Evolutionary conservation across 106 monocot species (phyloP).

Genomic region (Cymbidium sinense): DNA sequence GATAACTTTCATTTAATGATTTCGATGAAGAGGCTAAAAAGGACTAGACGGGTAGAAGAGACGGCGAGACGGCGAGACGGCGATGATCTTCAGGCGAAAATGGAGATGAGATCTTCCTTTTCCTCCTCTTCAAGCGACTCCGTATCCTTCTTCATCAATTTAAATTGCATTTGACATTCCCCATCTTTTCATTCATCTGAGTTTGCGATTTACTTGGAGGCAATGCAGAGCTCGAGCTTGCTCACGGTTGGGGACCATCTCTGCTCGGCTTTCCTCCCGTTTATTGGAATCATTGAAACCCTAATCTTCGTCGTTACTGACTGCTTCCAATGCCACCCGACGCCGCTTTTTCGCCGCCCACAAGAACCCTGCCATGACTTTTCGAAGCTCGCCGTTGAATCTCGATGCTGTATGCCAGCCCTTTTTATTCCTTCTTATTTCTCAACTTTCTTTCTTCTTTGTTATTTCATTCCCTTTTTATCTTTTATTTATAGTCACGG

Average conservation of each 20-base stretch:
- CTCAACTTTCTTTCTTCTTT: neutral
- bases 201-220: neutral
- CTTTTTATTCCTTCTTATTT: neutral
- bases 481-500: slow-evolving; percentile 31
- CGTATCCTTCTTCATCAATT: no score
- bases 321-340: slow-evolving; percentile 37
- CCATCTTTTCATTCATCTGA: no score
- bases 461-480: neutral
- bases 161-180: no score
- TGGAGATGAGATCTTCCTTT: no score
- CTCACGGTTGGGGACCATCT: slow-evolving; percentile 42
- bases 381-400: slow-evolving; percentile 31
- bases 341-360: neutral
- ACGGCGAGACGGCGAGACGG: no score
- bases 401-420: slow-evolving; percentile 25
- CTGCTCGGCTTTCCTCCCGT: slow-evolving; percentile 42
- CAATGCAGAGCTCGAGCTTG: slow-evolving; percentile 25
- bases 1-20: no score
- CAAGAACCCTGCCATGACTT: slow-evolving; percentile 16
- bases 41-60: no score
- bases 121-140: no score
- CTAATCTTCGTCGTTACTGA: slow-evolving; percentile 36
- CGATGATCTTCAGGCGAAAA: no score
- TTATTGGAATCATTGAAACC: slow-evolving; percentile 47
- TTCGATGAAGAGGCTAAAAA: no score